phyloP scores from a whole-genome alignment of 139 green algal genomes.

The Ettlia oleoabundans region DNA sequence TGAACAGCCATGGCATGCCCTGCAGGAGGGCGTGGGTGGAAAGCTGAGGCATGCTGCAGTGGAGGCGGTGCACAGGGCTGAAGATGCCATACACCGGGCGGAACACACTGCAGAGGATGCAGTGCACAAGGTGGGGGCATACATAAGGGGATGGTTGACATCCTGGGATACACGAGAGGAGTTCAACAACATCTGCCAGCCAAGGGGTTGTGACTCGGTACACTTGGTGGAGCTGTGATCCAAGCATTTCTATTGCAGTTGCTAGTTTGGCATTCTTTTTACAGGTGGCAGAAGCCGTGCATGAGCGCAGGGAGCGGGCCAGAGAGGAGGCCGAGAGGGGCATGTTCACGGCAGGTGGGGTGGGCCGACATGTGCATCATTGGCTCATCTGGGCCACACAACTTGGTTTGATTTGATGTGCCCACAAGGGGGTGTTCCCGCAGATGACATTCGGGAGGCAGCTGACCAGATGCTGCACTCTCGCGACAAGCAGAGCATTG shows the following conservation, averaged over 20 bases:
- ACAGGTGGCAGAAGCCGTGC: background rate
- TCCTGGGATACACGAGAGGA: no score
- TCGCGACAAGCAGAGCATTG: background rate
- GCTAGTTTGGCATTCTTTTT: no score
- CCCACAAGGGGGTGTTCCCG: background rate
- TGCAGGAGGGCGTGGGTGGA: background rate
- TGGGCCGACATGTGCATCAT: no score
- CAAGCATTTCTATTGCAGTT: no score
- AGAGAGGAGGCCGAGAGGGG: slow-evolving; percentile 31
- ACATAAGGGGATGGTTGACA: no score
- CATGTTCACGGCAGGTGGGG: slow-evolving; percentile 28
- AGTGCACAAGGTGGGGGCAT: slow-evolving; percentile 25
- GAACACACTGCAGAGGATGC: background rate
- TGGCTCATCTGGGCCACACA: no score
- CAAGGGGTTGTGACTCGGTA: no score
- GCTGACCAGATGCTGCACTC: slow-evolving; percentile 10
- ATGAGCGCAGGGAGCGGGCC: background rate
- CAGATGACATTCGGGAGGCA: slow-evolving; percentile 22
- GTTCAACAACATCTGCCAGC: no score
- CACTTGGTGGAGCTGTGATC: no score
- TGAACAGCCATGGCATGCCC: no score
- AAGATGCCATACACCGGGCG: background rate
- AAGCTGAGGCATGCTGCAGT: background rate
- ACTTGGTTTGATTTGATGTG: background rate
- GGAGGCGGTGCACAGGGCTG: background rate